phyloP scores from a whole-genome alignment of 192 early-diverging fungal species.

The Piromyces sp. region DNA sequence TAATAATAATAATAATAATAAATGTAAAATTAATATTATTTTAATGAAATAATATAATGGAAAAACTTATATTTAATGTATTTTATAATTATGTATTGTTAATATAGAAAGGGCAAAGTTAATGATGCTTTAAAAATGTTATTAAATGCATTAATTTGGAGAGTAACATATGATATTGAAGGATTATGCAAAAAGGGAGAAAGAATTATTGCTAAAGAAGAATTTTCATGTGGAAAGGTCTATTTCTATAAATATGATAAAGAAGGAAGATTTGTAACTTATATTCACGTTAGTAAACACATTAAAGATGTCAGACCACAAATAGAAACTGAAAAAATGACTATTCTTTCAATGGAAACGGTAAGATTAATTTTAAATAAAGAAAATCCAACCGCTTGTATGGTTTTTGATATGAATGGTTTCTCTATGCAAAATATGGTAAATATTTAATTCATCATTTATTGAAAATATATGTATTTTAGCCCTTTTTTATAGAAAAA shows the following conservation, averaged over 20 bases:
- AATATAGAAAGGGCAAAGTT: background rate
- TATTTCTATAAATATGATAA: background rate
- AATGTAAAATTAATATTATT: too few relatives aligned
- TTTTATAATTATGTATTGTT: too few relatives aligned
- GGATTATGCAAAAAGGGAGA: background rate
- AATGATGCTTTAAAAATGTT: background rate
- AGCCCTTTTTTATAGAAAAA: too few relatives aligned
- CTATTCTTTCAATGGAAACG: slow-evolving; percentile 22
- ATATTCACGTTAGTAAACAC: background rate
- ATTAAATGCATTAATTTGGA: background rate
- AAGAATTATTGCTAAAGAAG: background rate
- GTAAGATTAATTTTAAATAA: slow-evolving; percentile 28
- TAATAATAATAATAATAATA: background rate
- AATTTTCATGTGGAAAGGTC: background rate
- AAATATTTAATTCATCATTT: too few relatives aligned
- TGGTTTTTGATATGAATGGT: slow-evolving; percentile 63
- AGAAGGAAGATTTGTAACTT: background rate
- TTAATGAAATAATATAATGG: too few relatives aligned
- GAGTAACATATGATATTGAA: background rate
- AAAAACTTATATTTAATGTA: too few relatives aligned
- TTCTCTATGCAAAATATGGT: slow-evolving; percentile 55
- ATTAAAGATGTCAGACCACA: background rate
- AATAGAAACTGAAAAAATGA: background rate
- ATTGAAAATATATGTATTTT: too few relatives aligned
- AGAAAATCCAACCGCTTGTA: slow-evolving; percentile 35